Evolutionary conservation across 139 green algal species (phyloP).

Genomic region (Coccomyxa sp.): DNA sequence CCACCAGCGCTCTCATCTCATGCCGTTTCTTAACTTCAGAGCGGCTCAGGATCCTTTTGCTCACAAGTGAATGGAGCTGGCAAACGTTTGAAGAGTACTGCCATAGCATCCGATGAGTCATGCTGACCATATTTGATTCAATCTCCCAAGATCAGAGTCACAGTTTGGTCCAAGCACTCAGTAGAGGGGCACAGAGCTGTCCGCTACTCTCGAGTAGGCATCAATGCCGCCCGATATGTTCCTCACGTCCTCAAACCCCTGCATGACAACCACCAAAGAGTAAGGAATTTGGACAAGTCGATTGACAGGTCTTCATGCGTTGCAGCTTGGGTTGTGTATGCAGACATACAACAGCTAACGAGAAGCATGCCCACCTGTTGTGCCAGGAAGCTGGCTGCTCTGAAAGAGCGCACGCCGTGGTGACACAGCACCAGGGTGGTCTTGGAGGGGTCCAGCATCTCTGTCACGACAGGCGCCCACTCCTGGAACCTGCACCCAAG

Average conservation of each 20-base stretch:
- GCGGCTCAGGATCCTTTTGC: no score
- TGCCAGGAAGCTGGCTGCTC: not conserved
- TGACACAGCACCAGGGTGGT: not conserved
- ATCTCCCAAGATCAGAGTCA: no score
- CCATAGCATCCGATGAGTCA: no score
- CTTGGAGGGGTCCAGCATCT: not conserved
- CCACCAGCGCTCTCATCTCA: no score
- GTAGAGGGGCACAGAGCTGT: not conserved
- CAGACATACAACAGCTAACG: not conserved
- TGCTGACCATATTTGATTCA: no score
- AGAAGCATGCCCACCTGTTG: not conserved
- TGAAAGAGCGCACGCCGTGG: not conserved
- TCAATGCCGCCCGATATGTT: not conserved
- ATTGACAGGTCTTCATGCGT: no score
- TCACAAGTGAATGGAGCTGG: no score
- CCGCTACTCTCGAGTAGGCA: not conserved
- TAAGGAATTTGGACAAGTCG: no score
- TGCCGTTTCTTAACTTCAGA: no score
- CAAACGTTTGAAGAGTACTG: no score
- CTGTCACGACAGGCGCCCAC: not conserved
- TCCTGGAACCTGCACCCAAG: not conserved
- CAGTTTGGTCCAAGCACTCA: not conserved
- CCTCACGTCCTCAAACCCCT: not conserved
- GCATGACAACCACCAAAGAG: not conserved
- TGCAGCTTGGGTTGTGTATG: no score